Evolutionary conservation across 345 rosid species (phyloP).

Genomic region (Trapa bicornis): DNA sequence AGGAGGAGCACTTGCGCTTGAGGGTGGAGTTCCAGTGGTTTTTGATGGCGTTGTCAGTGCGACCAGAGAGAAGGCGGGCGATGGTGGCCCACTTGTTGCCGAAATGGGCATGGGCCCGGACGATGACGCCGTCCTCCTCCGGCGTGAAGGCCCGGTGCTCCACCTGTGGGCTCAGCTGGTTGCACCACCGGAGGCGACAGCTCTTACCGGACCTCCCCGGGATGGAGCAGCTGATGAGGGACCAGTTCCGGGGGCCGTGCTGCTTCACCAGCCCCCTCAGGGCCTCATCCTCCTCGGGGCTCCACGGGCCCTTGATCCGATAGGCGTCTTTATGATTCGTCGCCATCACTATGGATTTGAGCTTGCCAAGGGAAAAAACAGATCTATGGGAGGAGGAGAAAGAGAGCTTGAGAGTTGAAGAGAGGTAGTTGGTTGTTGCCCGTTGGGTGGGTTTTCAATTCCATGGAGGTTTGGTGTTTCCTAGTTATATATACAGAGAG

Average conservation of each 20-base stretch:
- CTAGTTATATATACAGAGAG: constrained; percentile 6
- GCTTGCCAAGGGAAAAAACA: no score
- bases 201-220: constrained; percentile 91
- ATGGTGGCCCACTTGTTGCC: constrained; percentile 98
- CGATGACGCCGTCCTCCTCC: constrained; percentile 69
- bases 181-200: constrained; percentile 87
- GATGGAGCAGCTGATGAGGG: constrained; percentile 81
- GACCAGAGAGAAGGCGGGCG: constrained; percentile 78
- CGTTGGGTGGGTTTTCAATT: not conserved
- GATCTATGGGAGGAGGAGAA: not conserved
- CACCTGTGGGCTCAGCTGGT: constrained; percentile 89
- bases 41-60: constrained; percentile 89
- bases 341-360: not conserved
- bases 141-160: constrained; percentile 71
- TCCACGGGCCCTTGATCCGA: constrained; percentile 97
- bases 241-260: constrained; percentile 93
- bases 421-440: no score
- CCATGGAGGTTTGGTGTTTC: not conserved
- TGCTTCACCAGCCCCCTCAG: constrained; percentile 48
- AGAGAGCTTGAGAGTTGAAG: not conserved
- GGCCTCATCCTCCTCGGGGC: constrained; percentile 86
- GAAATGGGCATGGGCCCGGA: constrained; percentile 68
- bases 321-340: constrained; percentile 37
- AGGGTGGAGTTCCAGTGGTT: constrained; percentile 97
- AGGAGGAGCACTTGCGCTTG: constrained; percentile 53